Percentiles rank a stretch among this genome's conserved stretches.
These are phyloP conservation scores for Tephrocybe sp. DNA, from an alignment of 768 basidiomycete species.

Conservation along the genomic window DNA sequence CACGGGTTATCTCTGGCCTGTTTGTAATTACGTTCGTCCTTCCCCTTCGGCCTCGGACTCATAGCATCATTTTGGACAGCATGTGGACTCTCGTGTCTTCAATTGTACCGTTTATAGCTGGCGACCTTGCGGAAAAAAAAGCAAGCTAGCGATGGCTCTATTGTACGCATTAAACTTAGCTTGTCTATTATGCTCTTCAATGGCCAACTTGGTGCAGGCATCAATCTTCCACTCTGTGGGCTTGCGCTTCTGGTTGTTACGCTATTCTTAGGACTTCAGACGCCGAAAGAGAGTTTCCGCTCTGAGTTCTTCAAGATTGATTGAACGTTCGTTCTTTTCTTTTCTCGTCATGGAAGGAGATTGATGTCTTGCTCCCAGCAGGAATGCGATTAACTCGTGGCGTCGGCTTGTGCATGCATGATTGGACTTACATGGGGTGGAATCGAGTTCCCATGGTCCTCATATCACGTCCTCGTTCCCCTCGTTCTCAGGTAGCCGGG, in stretches of 20 bases:
- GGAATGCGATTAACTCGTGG: constrained; percentile 1
- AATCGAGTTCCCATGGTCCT: constrained; percentile 9
- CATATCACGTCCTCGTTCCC: constrained; percentile 8
- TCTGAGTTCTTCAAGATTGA: constrained; percentile 38
- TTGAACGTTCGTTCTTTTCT: no score
- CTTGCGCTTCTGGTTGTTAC: constrained; percentile 27
- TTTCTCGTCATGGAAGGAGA: no score
- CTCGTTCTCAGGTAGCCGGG: constrained; percentile 5
- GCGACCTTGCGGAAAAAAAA: constrained; percentile 27
- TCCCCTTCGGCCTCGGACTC: not conserved
- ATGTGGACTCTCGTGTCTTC: constrained; percentile 35
- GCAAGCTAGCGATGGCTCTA: constrained; percentile 43
- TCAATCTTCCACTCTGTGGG: constrained; percentile 39
- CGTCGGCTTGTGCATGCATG: not conserved
- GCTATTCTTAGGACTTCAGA: constrained; percentile 32
- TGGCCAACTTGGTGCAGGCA: constrained; percentile 24
- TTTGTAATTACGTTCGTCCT: not conserved
- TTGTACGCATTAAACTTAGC: constrained; percentile 22
- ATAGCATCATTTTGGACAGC: constrained; percentile 21
- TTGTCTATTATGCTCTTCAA: not conserved
- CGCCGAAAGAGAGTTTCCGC: constrained; percentile 28
- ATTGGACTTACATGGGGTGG: constrained; percentile 1
- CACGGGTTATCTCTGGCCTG: constrained; percentile 22
- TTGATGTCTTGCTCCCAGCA: no score
- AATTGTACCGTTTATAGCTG: constrained; percentile 34